Percentiles rank a stretch among this genome's conserved stretches.
Evolutionary conservation across 2,329 filamentous ascomycete species (phyloP).

Genomic region (Xylaria sp.): DNA sequence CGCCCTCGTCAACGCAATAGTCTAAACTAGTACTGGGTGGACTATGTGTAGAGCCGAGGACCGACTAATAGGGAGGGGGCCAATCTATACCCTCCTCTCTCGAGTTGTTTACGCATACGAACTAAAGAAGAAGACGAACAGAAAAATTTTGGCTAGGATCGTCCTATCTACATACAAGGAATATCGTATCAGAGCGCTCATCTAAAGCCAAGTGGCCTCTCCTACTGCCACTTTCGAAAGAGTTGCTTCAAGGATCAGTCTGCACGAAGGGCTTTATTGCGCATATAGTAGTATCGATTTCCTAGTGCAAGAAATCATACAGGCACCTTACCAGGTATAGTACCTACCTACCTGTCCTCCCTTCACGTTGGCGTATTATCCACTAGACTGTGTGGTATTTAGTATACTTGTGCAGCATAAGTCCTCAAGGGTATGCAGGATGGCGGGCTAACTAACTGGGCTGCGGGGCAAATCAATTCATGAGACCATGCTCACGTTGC

Average conservation of each 20-base stretch:
- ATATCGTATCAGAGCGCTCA: conserved; percentile 1
- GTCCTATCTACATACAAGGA: neutral
- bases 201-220: conserved; percentile 24
- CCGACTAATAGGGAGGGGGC: neutral
- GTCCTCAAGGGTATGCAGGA: conserved; percentile 19
- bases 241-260: conserved; percentile 22
- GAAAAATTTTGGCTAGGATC: neutral
- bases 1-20: neutral
- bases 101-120: neutral
- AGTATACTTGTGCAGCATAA: conserved; percentile 4
- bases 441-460: conserved; percentile 21
- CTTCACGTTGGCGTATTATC: neutral
- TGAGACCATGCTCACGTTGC: conserved; percentile 30
- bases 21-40: no score
- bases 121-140: neutral
- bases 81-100: neutral
- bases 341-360: neutral
- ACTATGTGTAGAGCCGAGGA: neutral
- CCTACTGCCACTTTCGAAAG: neutral
- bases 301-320: conserved; percentile 4
- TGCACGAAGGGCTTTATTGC: conserved; percentile 31
- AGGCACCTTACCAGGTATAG: neutral
- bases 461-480: conserved; percentile 33
- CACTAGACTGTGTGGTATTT: conserved; percentile 17
- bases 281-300: conserved; percentile 24